A percentile compares a stretch with the other conserved stretches of the same genome.
Evolutionary conservation across 1,139 yeast species (phyloP).

Genomic region (Kurtzmaniella quercitrusa): DNA sequence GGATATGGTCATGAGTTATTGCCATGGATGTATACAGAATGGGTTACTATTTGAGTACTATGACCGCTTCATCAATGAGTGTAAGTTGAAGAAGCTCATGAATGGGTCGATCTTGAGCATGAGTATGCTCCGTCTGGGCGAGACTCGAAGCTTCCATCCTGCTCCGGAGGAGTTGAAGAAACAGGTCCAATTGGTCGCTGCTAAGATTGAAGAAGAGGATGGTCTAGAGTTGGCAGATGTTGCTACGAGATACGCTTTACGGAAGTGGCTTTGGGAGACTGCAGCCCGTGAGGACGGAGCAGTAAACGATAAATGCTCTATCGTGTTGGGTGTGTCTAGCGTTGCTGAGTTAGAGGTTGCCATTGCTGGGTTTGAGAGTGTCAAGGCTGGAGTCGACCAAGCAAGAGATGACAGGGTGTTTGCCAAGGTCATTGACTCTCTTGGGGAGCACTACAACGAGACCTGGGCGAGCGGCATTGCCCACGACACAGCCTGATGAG

Average conservation of each 20-base stretch:
- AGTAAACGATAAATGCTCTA: slow-evolving; percentile 28
- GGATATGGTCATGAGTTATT: slow-evolving; percentile 76
- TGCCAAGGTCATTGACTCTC: slow-evolving; percentile 36
- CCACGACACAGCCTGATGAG: slow-evolving; percentile 14
- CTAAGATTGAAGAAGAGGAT: slow-evolving; percentile 29
- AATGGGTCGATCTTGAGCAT: slow-evolving; percentile 87
- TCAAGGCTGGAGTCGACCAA: slow-evolving; percentile 29
- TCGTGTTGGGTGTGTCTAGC: slow-evolving; percentile 72
- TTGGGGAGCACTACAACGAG: slow-evolving; percentile 60
- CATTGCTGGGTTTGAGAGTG: slow-evolving; percentile 50
- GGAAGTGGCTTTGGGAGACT: slow-evolving; percentile 47
- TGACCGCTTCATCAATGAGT: slow-evolving; percentile 45
- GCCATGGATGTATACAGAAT: slow-evolving; percentile 82
- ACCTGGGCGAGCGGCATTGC: slow-evolving; percentile 70
- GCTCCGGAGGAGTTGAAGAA: slow-evolving; percentile 57
- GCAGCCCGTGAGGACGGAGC: slow-evolving; percentile 8
- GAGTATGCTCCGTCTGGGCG: slow-evolving; percentile 71
- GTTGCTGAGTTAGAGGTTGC: slow-evolving; percentile 62
- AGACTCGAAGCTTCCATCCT: slow-evolving; percentile 79
- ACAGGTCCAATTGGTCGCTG: slow-evolving; percentile 53
- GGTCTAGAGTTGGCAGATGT: slow-evolving; percentile 70
- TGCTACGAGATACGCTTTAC: slow-evolving; percentile 72
- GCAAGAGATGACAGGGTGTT: slow-evolving; percentile 42
- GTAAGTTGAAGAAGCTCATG: slow-evolving; percentile 54
- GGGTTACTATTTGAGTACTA: slow-evolving; percentile 47